Evolutionary conservation across 2,329 filamentous ascomycete species (phyloP).

Genomic region (Aspergillus ochraceoroseus): DNA sequence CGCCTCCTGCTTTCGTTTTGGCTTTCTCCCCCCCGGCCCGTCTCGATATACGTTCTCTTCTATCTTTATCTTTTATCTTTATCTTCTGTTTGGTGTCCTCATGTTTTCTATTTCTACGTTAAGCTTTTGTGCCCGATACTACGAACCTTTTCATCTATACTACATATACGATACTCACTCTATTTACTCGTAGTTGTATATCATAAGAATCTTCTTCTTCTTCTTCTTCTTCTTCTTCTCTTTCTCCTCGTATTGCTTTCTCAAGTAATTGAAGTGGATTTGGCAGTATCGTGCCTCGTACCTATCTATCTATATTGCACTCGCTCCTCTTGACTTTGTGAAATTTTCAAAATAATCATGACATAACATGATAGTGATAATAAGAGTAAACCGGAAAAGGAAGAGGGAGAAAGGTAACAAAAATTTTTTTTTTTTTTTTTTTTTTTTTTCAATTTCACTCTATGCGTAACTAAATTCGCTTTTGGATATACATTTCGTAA

Average conservation of each 20-base stretch:
- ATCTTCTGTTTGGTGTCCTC: conserved; percentile 3
- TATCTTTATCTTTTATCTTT: conserved; percentile 19
- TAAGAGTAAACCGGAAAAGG: no score
- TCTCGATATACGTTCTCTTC: conserved; percentile 9
- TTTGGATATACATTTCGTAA: background rate
- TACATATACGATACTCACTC: conserved; percentile 16
- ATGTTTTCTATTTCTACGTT: background rate
- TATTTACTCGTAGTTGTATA: conserved; percentile 17
- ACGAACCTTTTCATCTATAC: background rate
- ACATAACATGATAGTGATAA: no score
- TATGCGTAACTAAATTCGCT: background rate
- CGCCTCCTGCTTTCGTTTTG: conserved; percentile 26
- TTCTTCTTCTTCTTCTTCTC: background rate
- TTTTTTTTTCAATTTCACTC: background rate
- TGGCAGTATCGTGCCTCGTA: no score
- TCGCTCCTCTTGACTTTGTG: no score
- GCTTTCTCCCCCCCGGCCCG: conserved; percentile 8
- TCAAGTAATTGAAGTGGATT: no score
- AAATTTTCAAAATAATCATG: no score
- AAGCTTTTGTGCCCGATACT: background rate
- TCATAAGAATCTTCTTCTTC: no score
- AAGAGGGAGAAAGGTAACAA: no score
- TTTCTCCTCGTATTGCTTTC: no score
- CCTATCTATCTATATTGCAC: no score
- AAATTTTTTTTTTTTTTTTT: no score